These are phyloP conservation scores for Zygosaccharomyces bisporus DNA, from an alignment of 805 yeast species.

Conservation along the genomic window DNA sequence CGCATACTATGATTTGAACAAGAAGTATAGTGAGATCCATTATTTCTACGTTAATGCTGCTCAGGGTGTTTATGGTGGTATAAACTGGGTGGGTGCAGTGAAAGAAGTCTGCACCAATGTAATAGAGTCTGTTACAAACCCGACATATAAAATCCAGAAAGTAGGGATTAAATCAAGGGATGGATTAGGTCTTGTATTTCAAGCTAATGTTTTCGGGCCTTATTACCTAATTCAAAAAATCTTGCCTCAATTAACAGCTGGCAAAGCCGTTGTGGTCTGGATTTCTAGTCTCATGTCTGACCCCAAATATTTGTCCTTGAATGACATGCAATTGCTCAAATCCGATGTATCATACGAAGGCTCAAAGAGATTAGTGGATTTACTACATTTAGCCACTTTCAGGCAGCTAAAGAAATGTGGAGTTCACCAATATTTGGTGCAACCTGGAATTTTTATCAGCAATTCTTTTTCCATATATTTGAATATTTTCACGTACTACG, in stretches of 20 bases:
- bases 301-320: slow-evolving; percentile 65
- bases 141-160: slow-evolving; percentile 78
- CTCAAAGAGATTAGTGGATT: slow-evolving; percentile 81
- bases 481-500: slow-evolving; percentile 74
- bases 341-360: slow-evolving; percentile 80
- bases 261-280: slow-evolving; percentile 75
- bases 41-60: slow-evolving; percentile 85
- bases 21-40: slow-evolving; percentile 64
- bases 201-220: slow-evolving; percentile 96
- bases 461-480: slow-evolving; percentile 73
- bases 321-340: slow-evolving; percentile 68
- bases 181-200: slow-evolving; percentile 82
- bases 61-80: slow-evolving; percentile 80
- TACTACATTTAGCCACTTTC: slow-evolving; percentile 72
- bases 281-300: slow-evolving; percentile 79
- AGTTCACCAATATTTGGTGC: slow-evolving; percentile 71
- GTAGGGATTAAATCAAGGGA: slow-evolving; percentile 74
- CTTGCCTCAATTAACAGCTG: slow-evolving; percentile 46
- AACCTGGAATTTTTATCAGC: slow-evolving; percentile 92
- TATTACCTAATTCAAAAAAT: slow-evolving; percentile 75
- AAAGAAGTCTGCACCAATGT: slow-evolving; percentile 66
- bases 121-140: slow-evolving; percentile 79
- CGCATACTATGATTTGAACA: slow-evolving; percentile 66
- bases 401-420: slow-evolving; percentile 47
- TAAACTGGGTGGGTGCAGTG: slow-evolving; percentile 78